Conservation (phyloP, 73 alveolate genomes). For the Paramecium sonneborni region DNA sequence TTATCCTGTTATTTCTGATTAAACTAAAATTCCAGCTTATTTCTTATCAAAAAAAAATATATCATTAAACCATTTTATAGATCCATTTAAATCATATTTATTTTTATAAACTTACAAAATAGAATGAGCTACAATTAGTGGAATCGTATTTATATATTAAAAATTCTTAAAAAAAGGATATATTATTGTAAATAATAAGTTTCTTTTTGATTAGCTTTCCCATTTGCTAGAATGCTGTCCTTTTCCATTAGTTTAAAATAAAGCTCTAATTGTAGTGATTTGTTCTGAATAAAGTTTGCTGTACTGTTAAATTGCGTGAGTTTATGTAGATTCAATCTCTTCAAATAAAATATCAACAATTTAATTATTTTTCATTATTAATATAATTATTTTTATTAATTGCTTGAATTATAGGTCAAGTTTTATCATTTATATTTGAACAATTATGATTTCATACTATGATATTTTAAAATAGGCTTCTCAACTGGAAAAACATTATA, state of each 20-base stretch:
- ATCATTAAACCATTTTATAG: slow-evolving; percentile 31
- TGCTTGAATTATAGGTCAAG: neutral
- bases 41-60: neutral
- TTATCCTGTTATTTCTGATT: slow-evolving; percentile 1
- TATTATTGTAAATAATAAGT: neutral
- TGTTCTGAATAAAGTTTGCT: neutral
- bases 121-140: neutral
- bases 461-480: slow-evolving; percentile 41
- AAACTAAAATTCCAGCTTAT: neutral
- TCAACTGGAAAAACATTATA: slow-evolving; percentile 35
- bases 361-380: neutral
- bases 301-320: neutral
- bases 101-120: neutral
- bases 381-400: neutral
- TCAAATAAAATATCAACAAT: neutral
- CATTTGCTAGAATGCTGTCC: neutral
- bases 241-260: neutral
- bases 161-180: neutral
- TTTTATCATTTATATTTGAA: slow-evolving; percentile 35
- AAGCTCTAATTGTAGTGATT: neutral
- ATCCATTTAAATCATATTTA: neutral
- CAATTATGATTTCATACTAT: slow-evolving; percentile 47
- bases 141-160: neutral
- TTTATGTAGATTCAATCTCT: neutral
- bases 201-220: neutral